Evolutionary conservation across 2,329 filamentous ascomycete genomes (phyloP), one percentile per base, ranked within the genome.

Genomic region (Nannizziopsis arthrosporioides): DNA sequence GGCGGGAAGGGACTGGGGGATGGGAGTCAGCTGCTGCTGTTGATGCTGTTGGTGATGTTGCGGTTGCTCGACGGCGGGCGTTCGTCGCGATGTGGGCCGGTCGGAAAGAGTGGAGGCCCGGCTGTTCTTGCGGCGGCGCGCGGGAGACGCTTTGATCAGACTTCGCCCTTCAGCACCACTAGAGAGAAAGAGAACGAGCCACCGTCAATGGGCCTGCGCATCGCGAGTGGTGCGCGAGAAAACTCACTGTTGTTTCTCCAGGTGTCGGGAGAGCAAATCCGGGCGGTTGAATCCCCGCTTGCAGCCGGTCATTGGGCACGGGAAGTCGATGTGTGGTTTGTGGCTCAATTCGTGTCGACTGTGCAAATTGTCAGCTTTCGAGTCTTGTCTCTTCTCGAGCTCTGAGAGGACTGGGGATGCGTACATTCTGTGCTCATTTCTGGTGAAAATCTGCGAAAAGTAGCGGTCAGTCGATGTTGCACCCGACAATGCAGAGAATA

Each of bases 321-420:
- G 63, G 52, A 67, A 73, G 7, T 64, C 58, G 22, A 69, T 67
- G 51, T 71, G 67, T 4, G 70, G 66, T 53, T 70, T 73, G 59
- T 73, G 71, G 55, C 73, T 73, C 49, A 71, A 58, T 55, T 73
- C 69, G 62, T 73, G 71, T 38, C 71, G 69, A 57, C 67, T 68
- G 49, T 49, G 48, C 17, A 44, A 27, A 19, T 9, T 18, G 37
- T 48, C 32, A 31, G 14, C 22, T 10, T 27, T 27, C 22, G 22
- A 27, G 22, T 27, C 22, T 27, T 14, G 4, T 12, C 15, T 41
- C n/a, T 41, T 11, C 12, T 15, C 38, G 17, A 41, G 5, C 5
- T 41, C 38, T 3, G 34, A 36, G n/a, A 12, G 11, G 15, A n/a
- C 12, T 36, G 15, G 34, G 22, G 14, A 14, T 14, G 5, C 14